Conservation (phyloP, 345 rosid species). For the Lenwebbia sp. region DNA sequence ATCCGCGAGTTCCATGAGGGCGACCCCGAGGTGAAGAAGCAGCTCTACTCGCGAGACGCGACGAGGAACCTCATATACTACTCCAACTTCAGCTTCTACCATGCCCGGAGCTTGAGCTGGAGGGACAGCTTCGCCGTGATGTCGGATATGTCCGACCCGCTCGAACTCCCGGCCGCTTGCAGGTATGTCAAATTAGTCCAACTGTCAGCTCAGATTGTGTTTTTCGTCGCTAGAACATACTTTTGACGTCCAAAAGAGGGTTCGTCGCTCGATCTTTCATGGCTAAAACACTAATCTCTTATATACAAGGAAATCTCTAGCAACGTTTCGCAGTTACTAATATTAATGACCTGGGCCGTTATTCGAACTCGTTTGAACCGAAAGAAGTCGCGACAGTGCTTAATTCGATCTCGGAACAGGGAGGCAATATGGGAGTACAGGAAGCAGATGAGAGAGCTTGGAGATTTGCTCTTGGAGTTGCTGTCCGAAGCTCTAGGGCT, state of each 20-base stretch:
- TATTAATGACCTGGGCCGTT: neutral
- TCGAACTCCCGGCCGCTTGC: conserved; percentile 9
- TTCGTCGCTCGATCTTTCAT: neutral
- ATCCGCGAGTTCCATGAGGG: neutral
- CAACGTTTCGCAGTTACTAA: too few species aligned
- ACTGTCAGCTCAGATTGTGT: neutral
- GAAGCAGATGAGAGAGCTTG: neutral
- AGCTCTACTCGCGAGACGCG: neutral
- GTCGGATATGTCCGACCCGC: neutral
- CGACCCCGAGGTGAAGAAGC: conserved; percentile 1
- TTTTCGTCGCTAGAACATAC: neutral
- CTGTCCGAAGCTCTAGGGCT: conserved; percentile 35
- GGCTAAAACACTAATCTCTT: too few species aligned
- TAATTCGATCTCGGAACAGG: neutral
- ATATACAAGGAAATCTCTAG: too few species aligned
- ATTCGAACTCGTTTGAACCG: neutral
- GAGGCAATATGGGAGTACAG: neutral
- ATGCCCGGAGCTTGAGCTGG: conserved; percentile 10
- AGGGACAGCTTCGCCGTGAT: conserved; percentile 10
- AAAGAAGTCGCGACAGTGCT: neutral
- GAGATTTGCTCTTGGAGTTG: conserved; percentile 8
- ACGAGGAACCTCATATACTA: neutral
- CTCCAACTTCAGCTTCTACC: conserved; percentile 5
- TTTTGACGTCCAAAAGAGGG: neutral
- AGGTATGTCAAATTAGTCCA: neutral